Evolutionary conservation across 108 stramenopile genomes (phyloP), one percentile per base, ranked within the genome.

Genomic region (Cyclotella sp.): DNA sequence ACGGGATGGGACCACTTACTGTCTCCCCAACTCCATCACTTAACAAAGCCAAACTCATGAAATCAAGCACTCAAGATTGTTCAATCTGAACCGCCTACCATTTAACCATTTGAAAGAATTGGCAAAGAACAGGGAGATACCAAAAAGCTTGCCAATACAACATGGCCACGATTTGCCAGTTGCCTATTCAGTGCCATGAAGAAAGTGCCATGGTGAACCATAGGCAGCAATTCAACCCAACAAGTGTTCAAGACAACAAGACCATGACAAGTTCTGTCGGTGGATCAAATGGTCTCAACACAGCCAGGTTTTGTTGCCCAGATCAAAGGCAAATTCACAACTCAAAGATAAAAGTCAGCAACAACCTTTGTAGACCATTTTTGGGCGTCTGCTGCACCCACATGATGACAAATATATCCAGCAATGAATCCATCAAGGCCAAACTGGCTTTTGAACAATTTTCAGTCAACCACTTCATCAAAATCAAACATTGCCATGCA

Each of bases 401-500:
- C 46, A 12, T 24, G 18, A 66, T 66, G 65, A 19, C 44, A 0
- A 46, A 22, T 8, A 24, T 26, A 1, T 30, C 61, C 0, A 19
- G 51, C 18, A 44, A 55, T 21, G 51, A 72, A 28, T 73, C 78
- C 42, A 22, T 73, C 9, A 7, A 46, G 24, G 78, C 72, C 43
- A 73, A 73, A 24, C 8, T 52, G 5, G 72, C 72, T 4, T 79
- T 79, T 39, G 72, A 79, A 55, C 10, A 21, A 3, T 65, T 58
- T 16, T 63, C 78, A 9, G 30, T 1, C 10, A 7, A 43, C 7
- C 46, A 63, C 22, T 59, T 61, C 30, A 72, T 86, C 10, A 75
- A 41, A 12, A 57, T 88, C 12, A 4, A 54, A 27, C 77, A 78
- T 30, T 85, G 84, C 54, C 87, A 88, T 61, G 62, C 47, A 9